A percentile compares a stretch with the other conserved stretches of the same genome.
phyloP scores from a whole-genome alignment of 352 stramenopile genomes.

The Pythium sp. region DNA sequence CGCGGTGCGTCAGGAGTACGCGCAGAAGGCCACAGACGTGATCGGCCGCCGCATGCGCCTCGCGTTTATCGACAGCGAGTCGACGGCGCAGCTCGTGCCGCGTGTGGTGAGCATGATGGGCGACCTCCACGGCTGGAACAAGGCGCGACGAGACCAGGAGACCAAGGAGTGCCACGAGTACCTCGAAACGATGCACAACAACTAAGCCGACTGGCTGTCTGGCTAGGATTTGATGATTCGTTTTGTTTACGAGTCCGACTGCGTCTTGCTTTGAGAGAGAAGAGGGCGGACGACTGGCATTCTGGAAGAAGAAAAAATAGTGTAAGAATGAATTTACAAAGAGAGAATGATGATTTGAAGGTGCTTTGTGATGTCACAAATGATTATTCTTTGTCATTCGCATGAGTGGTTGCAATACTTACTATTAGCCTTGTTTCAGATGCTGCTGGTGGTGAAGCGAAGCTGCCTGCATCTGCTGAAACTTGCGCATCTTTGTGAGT shows the following conservation, averaged over 20 bases:
- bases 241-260: neutral
- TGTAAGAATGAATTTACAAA: constrained; percentile 16
- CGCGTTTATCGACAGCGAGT: constrained; percentile 91
- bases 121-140: constrained; percentile 84
- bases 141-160: constrained; percentile 73
- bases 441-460: constrained; percentile 9
- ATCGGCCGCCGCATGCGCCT: constrained; percentile 91
- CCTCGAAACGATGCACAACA: constrained; percentile 88
- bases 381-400: neutral
- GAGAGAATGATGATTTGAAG: neutral
- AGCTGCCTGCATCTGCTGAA: constrained; percentile 15
- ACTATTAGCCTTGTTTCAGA: neutral
- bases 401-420: neutral
- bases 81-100: constrained; percentile 69
- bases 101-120: constrained; percentile 93
- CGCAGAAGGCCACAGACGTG: constrained; percentile 91
- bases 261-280: neutral
- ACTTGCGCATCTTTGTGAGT: constrained; percentile 15
- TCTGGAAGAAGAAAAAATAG: neutral
- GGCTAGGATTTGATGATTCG: neutral
- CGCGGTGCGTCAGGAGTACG: constrained; percentile 93
- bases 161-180: constrained; percentile 71
- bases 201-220: constrained; percentile 15
- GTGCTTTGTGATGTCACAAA: neutral
- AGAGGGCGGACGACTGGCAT: neutral